These are phyloP conservation scores for Penicillium sp. DNA, from an alignment of 2,329 filamentous ascomycete species.

Conservation along the genomic window DNA sequence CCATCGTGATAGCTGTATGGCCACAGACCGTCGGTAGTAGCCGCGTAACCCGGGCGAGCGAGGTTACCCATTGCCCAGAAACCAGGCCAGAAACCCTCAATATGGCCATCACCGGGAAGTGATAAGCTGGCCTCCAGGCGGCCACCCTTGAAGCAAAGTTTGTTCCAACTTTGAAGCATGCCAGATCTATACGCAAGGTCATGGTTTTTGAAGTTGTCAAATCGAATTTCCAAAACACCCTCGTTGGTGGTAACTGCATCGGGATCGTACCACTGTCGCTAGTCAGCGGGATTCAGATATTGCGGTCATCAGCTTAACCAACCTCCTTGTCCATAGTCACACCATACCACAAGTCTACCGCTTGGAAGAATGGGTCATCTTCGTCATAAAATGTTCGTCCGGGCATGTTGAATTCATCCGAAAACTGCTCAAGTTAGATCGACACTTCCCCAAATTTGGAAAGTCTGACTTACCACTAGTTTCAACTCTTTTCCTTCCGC, in stretches of 20 bases:
- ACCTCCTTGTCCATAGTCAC: slow-evolving; percentile 69
- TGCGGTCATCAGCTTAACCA: slow-evolving; percentile 13
- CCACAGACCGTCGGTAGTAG: slow-evolving; percentile 72
- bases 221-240: slow-evolving; percentile 63
- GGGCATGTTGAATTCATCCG: slow-evolving; percentile 69
- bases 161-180: slow-evolving; percentile 76
- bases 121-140: slow-evolving; percentile 70
- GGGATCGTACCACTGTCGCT: slow-evolving; percentile 66
- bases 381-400: slow-evolving; percentile 70
- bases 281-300: slow-evolving; percentile 4
- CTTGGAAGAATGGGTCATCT: slow-evolving; percentile 69
- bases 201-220: slow-evolving; percentile 66
- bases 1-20: slow-evolving; percentile 70
- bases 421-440: slow-evolving; percentile 51
- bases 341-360: slow-evolving; percentile 70
- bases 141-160: slow-evolving; percentile 71
- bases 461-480: slow-evolving; percentile 54
- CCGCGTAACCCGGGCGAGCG: slow-evolving; percentile 66
- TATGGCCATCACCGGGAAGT: slow-evolving; percentile 65
- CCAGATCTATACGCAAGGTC: slow-evolving; percentile 67
- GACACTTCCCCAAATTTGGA: neutral
- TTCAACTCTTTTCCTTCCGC: slow-evolving; percentile 62
- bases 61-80: slow-evolving; percentile 77
- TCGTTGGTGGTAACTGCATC: slow-evolving; percentile 64
- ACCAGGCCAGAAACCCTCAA: slow-evolving; percentile 71